Base-by-base conservation (phyloP, 116 monocot species). In the Cymodocea nodosa region DNA sequence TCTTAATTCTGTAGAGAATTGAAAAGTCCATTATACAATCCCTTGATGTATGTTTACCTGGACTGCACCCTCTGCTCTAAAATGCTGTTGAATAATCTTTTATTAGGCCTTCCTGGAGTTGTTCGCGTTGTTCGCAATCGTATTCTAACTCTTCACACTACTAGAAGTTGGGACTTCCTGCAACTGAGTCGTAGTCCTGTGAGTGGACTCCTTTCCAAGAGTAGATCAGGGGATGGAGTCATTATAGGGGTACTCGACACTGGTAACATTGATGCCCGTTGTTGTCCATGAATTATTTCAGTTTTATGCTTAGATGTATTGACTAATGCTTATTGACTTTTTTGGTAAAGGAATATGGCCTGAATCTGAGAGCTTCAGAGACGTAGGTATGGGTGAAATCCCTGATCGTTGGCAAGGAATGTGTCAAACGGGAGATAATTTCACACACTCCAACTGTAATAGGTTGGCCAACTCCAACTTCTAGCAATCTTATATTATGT, bases 121-220 rank as follows among this genome's bases (percentile, higher is more conserved):
- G 76, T 69, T 35, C 23, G 17, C 35, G 87, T 87, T 10, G 66
- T 83, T 65, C 83, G 75, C 40, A 83, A 87, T 55, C 72, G 76
- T 49, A 81, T 79, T 48, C 77, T 84, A 56, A 59, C 56, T 23
- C 59, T 81, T 51, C 88, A 88, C 69, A 88, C 88, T 0, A 88
- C 88, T 0, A 76, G 84, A 69, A 84, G 82, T 64, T 88, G 88
- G 88, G 82, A 84, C 75, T 88, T 88, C 49, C 52, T 88, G 68
- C 72, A 66, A 25, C 40, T 88, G 50, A 77, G 73, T 64, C 70
- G 63, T 0, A 11, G 20, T 12, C 65, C 60, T 6, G 19, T 63
- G 0, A 24, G 65, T 52, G 80, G 81, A 35, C 65, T 79, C 15
- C 77, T 84, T 62, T 67, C 66, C 3, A 60, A n/a, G 68, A 75